A percentile compares a stretch with the other conserved stretches of the same genome.
Conservation (phyloP, 2,329 filamentous ascomycete genomes). For the Parafenestella ontariensis region DNA sequence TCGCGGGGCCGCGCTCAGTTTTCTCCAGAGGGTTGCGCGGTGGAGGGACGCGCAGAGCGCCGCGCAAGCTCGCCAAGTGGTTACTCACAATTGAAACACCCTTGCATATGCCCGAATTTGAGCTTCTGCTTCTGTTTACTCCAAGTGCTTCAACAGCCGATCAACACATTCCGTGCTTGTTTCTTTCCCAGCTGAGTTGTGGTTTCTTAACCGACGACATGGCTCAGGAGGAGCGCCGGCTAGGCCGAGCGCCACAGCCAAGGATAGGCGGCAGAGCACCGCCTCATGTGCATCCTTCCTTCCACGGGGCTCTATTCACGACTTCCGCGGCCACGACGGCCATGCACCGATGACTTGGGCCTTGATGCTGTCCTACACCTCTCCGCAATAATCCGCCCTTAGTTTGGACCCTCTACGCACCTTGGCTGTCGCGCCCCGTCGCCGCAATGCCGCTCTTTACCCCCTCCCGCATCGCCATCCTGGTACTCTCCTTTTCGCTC, state of each 20-base stretch:
- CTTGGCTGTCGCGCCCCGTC: constrained; percentile 1
- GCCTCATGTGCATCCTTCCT: neutral
- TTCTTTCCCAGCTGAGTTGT: neutral
- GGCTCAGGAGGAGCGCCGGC: constrained; percentile 7
- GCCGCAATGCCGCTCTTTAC: constrained; percentile 41
- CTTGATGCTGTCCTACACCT: neutral
- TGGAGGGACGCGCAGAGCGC: neutral
- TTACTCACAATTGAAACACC: neutral
- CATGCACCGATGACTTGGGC: neutral
- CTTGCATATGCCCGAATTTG: neutral
- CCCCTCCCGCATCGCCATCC: constrained; percentile 39
- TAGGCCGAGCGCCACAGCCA: constrained; percentile 20
- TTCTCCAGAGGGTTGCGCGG: too few relatives aligned
- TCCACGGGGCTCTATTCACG: neutral
- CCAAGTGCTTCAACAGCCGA: too few relatives aligned
- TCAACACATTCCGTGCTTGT: neutral
- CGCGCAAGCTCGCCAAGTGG: neutral
- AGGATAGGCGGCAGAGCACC: constrained; percentile 1
- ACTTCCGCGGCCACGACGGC: neutral
- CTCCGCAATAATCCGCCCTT: neutral
- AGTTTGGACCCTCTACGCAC: neutral
- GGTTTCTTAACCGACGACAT: neutral
- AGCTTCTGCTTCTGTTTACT: neutral
- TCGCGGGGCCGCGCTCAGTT: too few relatives aligned
- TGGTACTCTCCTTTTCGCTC: constrained; percentile 35